phyloP scores from a whole-genome alignment of 1,284 basidiomycete genomes.

The Athelia psychrophila region DNA sequence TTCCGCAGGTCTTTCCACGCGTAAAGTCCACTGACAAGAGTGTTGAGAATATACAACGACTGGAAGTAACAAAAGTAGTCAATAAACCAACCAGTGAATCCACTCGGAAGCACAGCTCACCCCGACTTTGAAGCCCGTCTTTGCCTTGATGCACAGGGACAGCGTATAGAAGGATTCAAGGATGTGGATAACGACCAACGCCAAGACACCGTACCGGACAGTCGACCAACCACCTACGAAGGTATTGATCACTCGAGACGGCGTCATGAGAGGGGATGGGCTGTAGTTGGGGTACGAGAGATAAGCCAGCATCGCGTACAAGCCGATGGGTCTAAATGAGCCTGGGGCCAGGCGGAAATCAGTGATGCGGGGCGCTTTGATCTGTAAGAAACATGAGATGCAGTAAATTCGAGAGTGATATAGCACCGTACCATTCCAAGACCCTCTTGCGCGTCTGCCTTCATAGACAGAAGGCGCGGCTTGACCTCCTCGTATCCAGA shows the following conservation, averaged over 20 bases:
- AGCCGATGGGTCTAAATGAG: conserved; percentile 12
- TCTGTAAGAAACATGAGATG: conserved; percentile 32
- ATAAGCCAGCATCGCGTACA: conserved; percentile 36
- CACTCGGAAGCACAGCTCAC: conserved; percentile 36
- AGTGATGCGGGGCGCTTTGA: conserved; percentile 58
- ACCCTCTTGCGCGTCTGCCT: conserved; percentile 66
- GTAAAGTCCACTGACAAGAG: conserved; percentile 51
- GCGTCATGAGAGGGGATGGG: conserved; percentile 21
- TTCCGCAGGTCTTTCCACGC: conserved; percentile 50
- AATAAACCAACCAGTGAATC: conserved; percentile 8
- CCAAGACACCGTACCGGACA: conserved; percentile 17
- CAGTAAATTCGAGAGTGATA: not conserved
- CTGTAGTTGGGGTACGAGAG: conserved; percentile 29
- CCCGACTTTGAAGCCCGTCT: conserved; percentile 46
- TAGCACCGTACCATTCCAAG: conserved; percentile 63
- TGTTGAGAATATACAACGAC: conserved; percentile 48
- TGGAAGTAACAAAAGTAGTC: conserved; percentile 21
- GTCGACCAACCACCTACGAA: conserved; percentile 16
- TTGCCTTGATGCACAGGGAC: conserved; percentile 52
- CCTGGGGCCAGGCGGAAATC: conserved; percentile 46
- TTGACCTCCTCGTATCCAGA: conserved; percentile 76
- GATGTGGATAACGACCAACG: conserved; percentile 34
- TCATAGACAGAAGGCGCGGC: conserved; percentile 72
- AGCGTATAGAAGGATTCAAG: conserved; percentile 54
- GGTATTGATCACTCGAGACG: conserved; percentile 21